These are phyloP conservation scores for Acer negundo DNA, from an alignment of 345 rosid species.

Conservation along the genomic window DNA sequence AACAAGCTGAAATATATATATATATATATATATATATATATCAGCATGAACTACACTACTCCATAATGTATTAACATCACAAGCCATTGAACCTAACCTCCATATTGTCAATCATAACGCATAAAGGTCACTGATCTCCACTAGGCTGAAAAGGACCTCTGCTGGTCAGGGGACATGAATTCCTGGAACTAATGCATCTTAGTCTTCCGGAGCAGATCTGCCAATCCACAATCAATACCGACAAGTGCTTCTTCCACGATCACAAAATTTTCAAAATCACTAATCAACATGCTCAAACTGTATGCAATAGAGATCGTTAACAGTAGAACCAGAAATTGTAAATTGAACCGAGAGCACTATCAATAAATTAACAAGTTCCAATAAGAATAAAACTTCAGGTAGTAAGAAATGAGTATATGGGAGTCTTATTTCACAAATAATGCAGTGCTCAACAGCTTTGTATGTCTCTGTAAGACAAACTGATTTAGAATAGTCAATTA, in stretches of 20 bases:
- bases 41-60: background rate
- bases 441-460: background rate
- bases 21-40: too few relatives aligned
- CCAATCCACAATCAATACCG: constrained; percentile 8
- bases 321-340: background rate
- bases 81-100: constrained; percentile 18
- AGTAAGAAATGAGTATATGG: background rate
- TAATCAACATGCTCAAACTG: background rate
- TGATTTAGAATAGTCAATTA: background rate
- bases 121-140: background rate
- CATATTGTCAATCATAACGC: background rate
- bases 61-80: background rate
- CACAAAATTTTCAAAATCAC: too few relatives aligned
- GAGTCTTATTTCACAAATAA: background rate
- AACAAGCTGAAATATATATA: background rate
- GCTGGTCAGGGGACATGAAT: constrained; percentile 15
- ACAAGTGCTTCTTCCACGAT: background rate
- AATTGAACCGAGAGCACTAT: background rate
- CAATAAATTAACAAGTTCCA: background rate
- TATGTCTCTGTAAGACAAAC: background rate
- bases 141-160: constrained; percentile 25
- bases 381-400: too few relatives aligned
- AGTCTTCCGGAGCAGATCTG: background rate
- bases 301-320: background rate
- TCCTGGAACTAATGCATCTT: constrained; percentile 3